Base-by-base conservation (phyloP, 1,284 basidiomycete genomes). In the Hymenochaete sp. region DNA sequence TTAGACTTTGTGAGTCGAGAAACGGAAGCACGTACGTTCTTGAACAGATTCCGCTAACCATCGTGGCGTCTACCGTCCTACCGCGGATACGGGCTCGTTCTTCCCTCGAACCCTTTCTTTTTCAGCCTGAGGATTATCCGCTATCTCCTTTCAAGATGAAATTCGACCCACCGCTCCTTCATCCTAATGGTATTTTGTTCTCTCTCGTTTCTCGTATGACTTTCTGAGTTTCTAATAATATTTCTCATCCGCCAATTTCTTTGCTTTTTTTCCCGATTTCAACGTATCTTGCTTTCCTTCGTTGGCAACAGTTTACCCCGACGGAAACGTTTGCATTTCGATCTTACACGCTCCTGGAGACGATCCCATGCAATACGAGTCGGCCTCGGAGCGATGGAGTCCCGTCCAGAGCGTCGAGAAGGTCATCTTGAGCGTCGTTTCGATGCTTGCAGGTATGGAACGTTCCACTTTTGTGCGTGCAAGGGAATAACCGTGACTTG, bases 341-440 rank as follows among this genome's bases (percentile, higher is more conserved):
- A 99, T 99, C 60, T 68, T 99, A 28, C 96, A 99, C 61, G 89
- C 92, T 0, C 93, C 96, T 0, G 96, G 96, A 7, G 96, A 99
- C 62, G 96, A 89, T 57, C 86, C 86, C 19, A 83, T 79, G 48
- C 83, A 84, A 75, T 89, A 89, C 57, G 96, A 99, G 62, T 81
- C 86, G 51, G 93, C 95, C 0, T 92, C 87, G 21, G 96, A 99
- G 62, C 79, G 96, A 33, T 99, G 96, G 96, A 93, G 89, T 49
- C 96, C 96, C 13, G 93, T 98, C 0, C 92, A 96, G 66, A 89
- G 85, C 58, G 91, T 98, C 35, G 90, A 98, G 67, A 97, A 96
- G 63, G 96, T 98, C 50, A 75, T 93, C 45, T 71, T 98, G 4
- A 93, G 89, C 55, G 95, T 98, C 16, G 82, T 98, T 54, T 95